phyloP scores from a whole-genome alignment of 78 protist species.

The Dictyostelium capitatum region DNA sequence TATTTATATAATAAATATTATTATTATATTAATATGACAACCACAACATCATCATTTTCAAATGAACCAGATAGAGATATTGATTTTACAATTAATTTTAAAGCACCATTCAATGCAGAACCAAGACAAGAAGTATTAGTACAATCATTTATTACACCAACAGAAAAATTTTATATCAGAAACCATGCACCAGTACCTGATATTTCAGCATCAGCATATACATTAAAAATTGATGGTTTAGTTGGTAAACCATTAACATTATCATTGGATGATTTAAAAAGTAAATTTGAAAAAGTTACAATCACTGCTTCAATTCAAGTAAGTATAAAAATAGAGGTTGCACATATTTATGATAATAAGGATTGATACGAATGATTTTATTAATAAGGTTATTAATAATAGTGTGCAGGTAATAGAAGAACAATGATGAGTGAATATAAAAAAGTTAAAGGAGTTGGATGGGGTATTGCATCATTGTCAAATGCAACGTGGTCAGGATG shows the following conservation, averaged over 20 bases:
- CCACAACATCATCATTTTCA: background rate
- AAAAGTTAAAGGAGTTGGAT: constrained; percentile 81
- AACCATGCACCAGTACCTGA: constrained; percentile 93
- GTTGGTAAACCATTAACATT: constrained; percentile 53
- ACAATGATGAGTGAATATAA: constrained; percentile 80
- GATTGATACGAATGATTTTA: no score
- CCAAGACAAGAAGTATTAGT: constrained; percentile 65
- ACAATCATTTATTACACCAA: constrained; percentile 87
- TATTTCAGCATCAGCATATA: constrained; percentile 44
- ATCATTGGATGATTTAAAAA: constrained; percentile 83
- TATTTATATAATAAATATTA: no score
- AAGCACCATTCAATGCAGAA: constrained; percentile 92
- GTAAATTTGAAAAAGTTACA: constrained; percentile 66
- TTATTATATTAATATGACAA: no score
- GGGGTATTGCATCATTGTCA: constrained; percentile 73
- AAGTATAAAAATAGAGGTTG: background rate
- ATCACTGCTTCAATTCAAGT: constrained; percentile 64
- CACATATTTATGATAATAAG: background rate
- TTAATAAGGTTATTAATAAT: background rate
- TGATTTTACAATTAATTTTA: constrained; percentile 44
- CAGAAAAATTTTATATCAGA: constrained; percentile 88
- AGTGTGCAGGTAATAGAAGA: constrained; percentile 87
- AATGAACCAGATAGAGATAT: constrained; percentile 45
- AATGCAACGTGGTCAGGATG: constrained; percentile 56
- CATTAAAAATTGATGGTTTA: constrained; percentile 62